These are phyloP conservation scores for Pyrenophora seminiperda DNA, from an alignment of 2,329 filamentous ascomycete species.

Conservation along the genomic window DNA sequence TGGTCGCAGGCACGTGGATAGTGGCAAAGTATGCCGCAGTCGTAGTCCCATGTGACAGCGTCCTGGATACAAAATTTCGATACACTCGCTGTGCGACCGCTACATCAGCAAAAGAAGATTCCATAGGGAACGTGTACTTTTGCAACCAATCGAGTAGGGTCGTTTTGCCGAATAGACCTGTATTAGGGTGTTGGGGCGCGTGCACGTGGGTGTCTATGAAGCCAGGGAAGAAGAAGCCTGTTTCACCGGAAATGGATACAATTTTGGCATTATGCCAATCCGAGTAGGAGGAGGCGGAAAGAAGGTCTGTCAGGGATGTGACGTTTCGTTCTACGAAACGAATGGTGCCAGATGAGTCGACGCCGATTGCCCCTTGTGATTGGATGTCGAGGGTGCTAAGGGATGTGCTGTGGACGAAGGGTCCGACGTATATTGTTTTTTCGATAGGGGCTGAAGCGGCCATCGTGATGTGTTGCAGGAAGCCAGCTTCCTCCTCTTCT, in stretches of 20 bases:
- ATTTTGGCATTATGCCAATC: conserved; percentile 50
- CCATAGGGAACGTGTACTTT: conserved; percentile 93
- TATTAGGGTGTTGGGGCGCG: conserved; percentile 92
- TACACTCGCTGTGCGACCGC: conserved; percentile 73
- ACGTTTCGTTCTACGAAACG: conserved; percentile 52
- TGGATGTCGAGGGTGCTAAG: conserved; percentile 57
- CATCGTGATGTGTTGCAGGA: conserved; percentile 22
- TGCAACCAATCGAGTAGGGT: conserved; percentile 93
- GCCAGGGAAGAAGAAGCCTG: conserved; percentile 81
- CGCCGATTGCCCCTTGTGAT: conserved; percentile 55
- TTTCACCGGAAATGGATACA: conserved; percentile 51
- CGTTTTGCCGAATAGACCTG: conserved; percentile 89
- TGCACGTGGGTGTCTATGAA: conserved; percentile 96
- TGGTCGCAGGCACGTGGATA: conserved; percentile 84
- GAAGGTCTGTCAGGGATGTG: conserved; percentile 22
- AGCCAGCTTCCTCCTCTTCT: not conserved
- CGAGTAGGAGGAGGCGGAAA: conserved; percentile 21
- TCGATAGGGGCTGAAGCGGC: conserved; percentile 35
- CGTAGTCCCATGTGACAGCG: conserved; percentile 88
- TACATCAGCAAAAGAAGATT: conserved; percentile 70
- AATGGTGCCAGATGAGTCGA: conserved; percentile 59
- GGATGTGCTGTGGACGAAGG: conserved; percentile 64
- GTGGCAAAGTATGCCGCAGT: conserved; percentile 96
- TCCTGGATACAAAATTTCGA: conserved; percentile 75
- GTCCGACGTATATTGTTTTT: conserved; percentile 61